Evolutionary conservation across 331 rosid genomes (phyloP).

Genomic region (Saraca asoca): DNA sequence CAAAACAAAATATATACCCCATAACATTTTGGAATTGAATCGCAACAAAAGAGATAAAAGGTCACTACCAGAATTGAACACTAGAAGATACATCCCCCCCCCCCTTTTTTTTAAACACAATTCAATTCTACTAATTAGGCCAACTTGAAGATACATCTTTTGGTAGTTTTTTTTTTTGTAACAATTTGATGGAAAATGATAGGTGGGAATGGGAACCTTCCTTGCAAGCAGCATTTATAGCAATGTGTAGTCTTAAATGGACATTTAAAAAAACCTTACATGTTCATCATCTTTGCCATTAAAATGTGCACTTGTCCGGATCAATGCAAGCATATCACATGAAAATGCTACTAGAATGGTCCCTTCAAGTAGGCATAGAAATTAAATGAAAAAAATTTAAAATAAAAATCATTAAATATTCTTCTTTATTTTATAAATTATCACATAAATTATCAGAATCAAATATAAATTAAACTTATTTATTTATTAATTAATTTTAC

Average conservation of each 20-base stretch:
- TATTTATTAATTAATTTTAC: no score
- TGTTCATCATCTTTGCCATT: slow-evolving; percentile 17
- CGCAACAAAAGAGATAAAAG: neutral
- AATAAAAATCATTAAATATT: no score
- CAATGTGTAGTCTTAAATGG: neutral
- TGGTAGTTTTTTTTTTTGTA: neutral
- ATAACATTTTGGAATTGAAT: slow-evolving; percentile 1
- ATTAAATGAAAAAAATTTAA: neutral
- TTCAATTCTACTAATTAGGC: neutral
- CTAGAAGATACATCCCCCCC: no score
- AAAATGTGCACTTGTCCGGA: slow-evolving; percentile 43
- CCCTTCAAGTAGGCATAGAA: slow-evolving; percentile 24
- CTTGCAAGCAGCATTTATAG: slow-evolving; percentile 11
- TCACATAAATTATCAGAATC: no score
- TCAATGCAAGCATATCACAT: slow-evolving; percentile 40
- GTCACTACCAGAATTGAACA: neutral
- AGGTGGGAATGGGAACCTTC: slow-evolving; percentile 23
- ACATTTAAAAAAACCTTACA: slow-evolving; percentile 2
- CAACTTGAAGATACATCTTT: no score
- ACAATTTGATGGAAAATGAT: slow-evolving; percentile 37
- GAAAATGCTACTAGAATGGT: slow-evolving; percentile 36
- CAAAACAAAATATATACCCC: neutral
- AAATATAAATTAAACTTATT: no score
- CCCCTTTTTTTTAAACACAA: no score
- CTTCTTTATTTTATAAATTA: no score